Conservation (phyloP, 192 early-diverging fungal genomes). For the Entomortierella parvispora region DNA sequence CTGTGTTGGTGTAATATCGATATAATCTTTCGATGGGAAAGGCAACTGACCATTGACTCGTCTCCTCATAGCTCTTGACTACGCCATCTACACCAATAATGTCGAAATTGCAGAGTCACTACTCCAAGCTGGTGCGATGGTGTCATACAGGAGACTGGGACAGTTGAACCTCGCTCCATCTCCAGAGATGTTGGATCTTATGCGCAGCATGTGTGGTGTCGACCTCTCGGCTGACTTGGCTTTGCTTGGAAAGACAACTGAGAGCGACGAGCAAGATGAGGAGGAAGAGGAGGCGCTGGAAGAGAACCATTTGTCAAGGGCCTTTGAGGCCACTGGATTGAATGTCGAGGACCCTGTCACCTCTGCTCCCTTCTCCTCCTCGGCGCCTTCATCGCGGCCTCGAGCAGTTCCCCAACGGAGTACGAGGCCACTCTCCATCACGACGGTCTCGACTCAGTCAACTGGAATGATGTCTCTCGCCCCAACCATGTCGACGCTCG, state of each 20-base stretch:
- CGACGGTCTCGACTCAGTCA: conserved; percentile 35
- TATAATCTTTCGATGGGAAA: too few relatives aligned
- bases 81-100: conserved; percentile 45
- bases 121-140: conserved; percentile 34
- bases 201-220: conserved; percentile 31
- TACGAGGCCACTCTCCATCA: conserved; percentile 25
- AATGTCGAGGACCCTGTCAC: not conserved
- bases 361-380: not conserved
- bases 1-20: too few relatives aligned
- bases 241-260: conserved; percentile 5
- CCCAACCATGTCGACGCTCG: conserved; percentile 41
- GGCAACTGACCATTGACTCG: not conserved
- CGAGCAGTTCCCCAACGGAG: conserved; percentile 1
- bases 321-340: not conserved
- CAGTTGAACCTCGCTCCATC: conserved; percentile 23
- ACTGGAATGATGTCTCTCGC: conserved; percentile 43
- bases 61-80: conserved; percentile 29
- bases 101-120: conserved; percentile 34
- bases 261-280: conserved; percentile 8
- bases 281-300: not conserved
- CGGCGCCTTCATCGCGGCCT: not conserved
- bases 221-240: conserved; percentile 4
- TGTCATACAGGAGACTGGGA: conserved; percentile 32
- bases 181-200: conserved; percentile 11
- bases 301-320: not conserved